Evolutionary conservation across 2,329 filamentous ascomycete genomes (phyloP).

Genomic region (Uncinocarpus reesii): DNA sequence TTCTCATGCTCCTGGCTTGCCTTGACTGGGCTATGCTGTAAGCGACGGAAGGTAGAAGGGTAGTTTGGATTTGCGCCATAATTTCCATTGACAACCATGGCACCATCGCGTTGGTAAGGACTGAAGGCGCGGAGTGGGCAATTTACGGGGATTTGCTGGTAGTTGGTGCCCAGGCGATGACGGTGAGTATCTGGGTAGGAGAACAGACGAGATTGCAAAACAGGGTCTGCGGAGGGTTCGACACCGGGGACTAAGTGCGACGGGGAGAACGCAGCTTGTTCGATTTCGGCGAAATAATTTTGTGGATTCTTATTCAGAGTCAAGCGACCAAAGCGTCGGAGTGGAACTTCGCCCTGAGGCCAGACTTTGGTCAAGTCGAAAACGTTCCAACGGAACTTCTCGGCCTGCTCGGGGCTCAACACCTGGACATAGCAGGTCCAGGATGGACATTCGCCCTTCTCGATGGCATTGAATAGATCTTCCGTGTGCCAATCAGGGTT

Average conservation of each 20-base stretch:
- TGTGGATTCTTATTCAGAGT: slow-evolving; percentile 55
- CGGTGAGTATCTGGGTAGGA: slow-evolving; percentile 60
- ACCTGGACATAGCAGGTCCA: slow-evolving; percentile 58
- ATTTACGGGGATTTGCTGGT: slow-evolving; percentile 55
- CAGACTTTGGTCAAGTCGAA: slow-evolving; percentile 63
- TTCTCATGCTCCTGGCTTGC: slow-evolving; percentile 37
- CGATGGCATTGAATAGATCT: slow-evolving; percentile 55
- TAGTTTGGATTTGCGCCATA: slow-evolving; percentile 51
- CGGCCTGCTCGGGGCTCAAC: slow-evolving; percentile 51
- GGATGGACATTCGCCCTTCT: slow-evolving; percentile 49
- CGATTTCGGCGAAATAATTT: slow-evolving; percentile 63
- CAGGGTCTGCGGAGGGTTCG: slow-evolving; percentile 59
- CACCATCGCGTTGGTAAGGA: slow-evolving; percentile 62
- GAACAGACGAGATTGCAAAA: slow-evolving; percentile 59
- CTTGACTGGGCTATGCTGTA: slow-evolving; percentile 33
- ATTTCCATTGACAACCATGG: slow-evolving; percentile 58
- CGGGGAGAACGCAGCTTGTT: slow-evolving; percentile 60
- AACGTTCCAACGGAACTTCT: slow-evolving; percentile 52
- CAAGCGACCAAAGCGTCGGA: slow-evolving; percentile 51
- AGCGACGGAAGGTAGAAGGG: slow-evolving; percentile 32
- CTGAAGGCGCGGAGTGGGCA: slow-evolving; percentile 44
- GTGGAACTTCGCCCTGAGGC: slow-evolving; percentile 53
- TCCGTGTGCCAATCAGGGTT: slow-evolving; percentile 55
- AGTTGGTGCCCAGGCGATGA: slow-evolving; percentile 54
- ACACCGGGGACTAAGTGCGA: slow-evolving; percentile 57